Evolutionary conservation across 768 basidiomycete species (phyloP).

Genomic region (Trametes gibbosa): DNA sequence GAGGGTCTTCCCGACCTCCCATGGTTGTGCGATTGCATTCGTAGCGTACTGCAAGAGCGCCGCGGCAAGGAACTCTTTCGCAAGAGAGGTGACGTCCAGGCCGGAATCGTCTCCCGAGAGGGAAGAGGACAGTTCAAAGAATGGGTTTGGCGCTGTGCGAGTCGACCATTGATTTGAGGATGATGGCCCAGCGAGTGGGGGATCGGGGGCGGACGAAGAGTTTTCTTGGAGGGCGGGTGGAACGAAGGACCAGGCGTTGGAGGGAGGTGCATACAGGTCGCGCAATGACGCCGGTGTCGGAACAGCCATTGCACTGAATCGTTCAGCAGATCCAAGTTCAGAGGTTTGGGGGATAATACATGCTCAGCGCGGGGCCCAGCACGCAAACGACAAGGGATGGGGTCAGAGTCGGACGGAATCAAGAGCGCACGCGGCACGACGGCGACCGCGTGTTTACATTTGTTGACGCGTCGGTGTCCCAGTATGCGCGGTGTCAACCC

Average conservation of each 20-base stretch:
- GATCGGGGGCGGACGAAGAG: constrained; percentile 8
- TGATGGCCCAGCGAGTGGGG: constrained; percentile 33
- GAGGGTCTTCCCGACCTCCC: constrained; percentile 92
- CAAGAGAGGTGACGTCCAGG: constrained; percentile 54
- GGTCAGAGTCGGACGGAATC: not conserved
- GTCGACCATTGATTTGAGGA: constrained; percentile 61
- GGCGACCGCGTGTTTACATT: not conserved
- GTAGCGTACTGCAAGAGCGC: constrained; percentile 80
- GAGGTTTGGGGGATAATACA: not conserved
- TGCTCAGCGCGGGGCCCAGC: not conserved
- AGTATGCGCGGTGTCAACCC: not conserved
- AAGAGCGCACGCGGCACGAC: not conserved
- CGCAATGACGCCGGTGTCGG: constrained; percentile 53
- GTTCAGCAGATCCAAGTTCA: not conserved
- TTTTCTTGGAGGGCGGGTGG: constrained; percentile 35
- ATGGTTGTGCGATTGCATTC: constrained; percentile 90
- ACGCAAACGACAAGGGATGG: not conserved
- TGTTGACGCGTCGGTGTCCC: constrained; percentile 5
- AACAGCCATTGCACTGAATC: constrained; percentile 1
- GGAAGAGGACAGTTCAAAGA: constrained; percentile 69
- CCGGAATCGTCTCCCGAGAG: constrained; percentile 45
- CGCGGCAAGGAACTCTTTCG: constrained; percentile 64
- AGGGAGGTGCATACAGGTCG: constrained; percentile 65
- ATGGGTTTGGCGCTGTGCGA: constrained; percentile 54
- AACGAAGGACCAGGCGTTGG: constrained; percentile 66